Base-by-base conservation (phyloP, 768 basidiomycete genomes). In the Suillus luteus region DNA sequence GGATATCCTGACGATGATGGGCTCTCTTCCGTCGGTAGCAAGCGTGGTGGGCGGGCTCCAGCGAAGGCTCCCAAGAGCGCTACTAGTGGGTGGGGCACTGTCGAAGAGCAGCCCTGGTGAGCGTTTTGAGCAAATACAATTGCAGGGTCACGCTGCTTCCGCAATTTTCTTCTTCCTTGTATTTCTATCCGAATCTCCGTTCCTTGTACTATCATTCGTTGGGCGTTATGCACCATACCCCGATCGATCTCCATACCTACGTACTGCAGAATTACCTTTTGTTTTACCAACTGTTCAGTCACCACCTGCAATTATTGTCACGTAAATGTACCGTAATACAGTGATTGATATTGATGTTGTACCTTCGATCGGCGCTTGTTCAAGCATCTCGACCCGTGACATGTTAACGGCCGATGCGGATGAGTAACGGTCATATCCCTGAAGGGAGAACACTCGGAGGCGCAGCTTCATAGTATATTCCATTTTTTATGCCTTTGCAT, bases 11-110 rank as follows among this genome's bases (percentile, higher is more conserved):
- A n/a, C 0, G 35, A 52, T 12, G 64, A 49, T 35, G 43, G 15
- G 2, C 64, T 59, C 46, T 62, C 61, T 15, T 37, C 44, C 41
- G 59, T 58, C 49, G 9, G 61, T n/a, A 61, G 64, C 49, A 75
- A 70, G 31, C 66, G 62, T 12, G 41, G 60, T 19, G 58, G 46
- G 41, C 46, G 60, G 9, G 63, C 44, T n/a, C n/a, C 10, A 12
- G 46, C 8, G 41, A 66, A 59, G 11, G 1, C 55, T 15, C 61
- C 66, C 15, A 68, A 70, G 49, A 65, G 66, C 51, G 70, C 72
- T 5, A 67, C 66, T 27, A 66, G 69, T 14, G 73, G 74, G 15
- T 76, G 73, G 72, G 74, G 72, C 27, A 64, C 49, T 4, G 66
- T 65, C 24, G 4, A 62, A 5, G 66, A 75, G 1, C 63, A 66